These are phyloP conservation scores for Bondarzewia mesenterica DNA, from an alignment of 1,284 basidiomycete species.

Conservation along the genomic window DNA sequence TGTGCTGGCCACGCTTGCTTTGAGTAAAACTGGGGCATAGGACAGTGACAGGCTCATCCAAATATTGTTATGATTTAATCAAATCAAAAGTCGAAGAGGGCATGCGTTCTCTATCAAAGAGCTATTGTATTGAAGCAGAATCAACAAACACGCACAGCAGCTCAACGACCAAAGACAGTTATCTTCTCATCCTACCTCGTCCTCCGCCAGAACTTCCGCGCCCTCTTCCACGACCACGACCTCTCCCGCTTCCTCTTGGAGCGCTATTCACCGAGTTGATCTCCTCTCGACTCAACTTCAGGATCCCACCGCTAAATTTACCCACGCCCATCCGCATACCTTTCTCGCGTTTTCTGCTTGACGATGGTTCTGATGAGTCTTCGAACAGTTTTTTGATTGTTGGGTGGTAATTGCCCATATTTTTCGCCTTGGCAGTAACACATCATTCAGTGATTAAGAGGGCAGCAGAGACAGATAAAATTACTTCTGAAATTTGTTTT, in stretches of 20 bases:
- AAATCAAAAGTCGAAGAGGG: too few species aligned
- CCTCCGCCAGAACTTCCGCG: not conserved
- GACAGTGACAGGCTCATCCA: too few species aligned
- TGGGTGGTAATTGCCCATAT: slow-evolving; percentile 75
- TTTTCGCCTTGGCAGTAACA: slow-evolving; percentile 48
- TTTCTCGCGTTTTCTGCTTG: slow-evolving; percentile 41
- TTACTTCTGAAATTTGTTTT: slow-evolving; percentile 59
- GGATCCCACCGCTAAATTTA: slow-evolving; percentile 56
- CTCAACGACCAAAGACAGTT: too few species aligned
- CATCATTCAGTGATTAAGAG: not conserved
- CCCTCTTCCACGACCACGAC: not conserved
- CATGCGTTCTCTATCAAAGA: too few species aligned
- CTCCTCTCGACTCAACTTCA: slow-evolving; percentile 56
- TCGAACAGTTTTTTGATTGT: slow-evolving; percentile 61
- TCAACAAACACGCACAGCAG: too few species aligned
- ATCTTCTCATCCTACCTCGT: not conserved
- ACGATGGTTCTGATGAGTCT: slow-evolving; percentile 24
- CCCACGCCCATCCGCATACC: slow-evolving; percentile 75
- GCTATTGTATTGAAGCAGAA: too few species aligned
- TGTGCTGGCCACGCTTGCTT: too few species aligned
- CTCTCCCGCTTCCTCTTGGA: not conserved
- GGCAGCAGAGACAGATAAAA: slow-evolving; percentile 5
- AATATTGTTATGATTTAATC: too few species aligned
- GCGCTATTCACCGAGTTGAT: slow-evolving; percentile 33
- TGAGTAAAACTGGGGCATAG: too few species aligned